Evolutionary conservation across 2,329 filamentous ascomycete genomes (phyloP).

Genomic region (Trichoderma arundinaceum): DNA sequence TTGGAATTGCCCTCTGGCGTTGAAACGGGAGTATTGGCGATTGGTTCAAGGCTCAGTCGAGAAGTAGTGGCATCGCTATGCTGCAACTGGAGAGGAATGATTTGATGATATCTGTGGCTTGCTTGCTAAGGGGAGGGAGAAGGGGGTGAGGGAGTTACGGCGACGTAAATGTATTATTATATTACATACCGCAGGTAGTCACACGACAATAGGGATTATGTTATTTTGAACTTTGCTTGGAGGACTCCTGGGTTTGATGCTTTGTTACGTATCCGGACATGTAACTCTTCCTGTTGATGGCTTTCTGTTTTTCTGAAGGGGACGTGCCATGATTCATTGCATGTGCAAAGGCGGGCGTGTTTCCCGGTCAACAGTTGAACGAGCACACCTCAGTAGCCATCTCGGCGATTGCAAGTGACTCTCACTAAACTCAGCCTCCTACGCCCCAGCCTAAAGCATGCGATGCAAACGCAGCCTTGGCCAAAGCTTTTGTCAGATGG

Average conservation of each 20-base stretch:
- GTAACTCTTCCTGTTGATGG: background rate
- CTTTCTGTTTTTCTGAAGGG: too few relatives aligned
- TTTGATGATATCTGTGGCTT: background rate
- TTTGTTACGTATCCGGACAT: too few relatives aligned
- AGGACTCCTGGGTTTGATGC: background rate
- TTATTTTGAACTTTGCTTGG: background rate
- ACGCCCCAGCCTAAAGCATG: too few relatives aligned
- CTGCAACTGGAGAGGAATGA: background rate
- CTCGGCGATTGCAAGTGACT: background rate
- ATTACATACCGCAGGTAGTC: conserved; percentile 20
- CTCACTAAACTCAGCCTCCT: too few relatives aligned
- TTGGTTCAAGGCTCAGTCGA: conserved; percentile 9
- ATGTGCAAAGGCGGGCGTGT: background rate
- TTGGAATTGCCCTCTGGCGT: conserved; percentile 15
- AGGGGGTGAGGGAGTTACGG: background rate
- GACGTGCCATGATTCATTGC: background rate
- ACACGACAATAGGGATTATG: background rate
- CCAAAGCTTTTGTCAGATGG: background rate
- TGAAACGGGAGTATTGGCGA: conserved; percentile 26
- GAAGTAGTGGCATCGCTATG: conserved; percentile 3
- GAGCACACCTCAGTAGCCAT: background rate
- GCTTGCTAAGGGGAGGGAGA: background rate
- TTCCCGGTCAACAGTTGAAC: background rate
- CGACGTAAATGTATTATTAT: conserved; percentile 22
- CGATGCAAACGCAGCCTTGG: too few relatives aligned